A percentile compares a stretch with the other conserved stretches of the same genome.
phyloP scores from a whole-genome alignment of 257 asterid genomes.

The Nicotiana attenuata region DNA sequence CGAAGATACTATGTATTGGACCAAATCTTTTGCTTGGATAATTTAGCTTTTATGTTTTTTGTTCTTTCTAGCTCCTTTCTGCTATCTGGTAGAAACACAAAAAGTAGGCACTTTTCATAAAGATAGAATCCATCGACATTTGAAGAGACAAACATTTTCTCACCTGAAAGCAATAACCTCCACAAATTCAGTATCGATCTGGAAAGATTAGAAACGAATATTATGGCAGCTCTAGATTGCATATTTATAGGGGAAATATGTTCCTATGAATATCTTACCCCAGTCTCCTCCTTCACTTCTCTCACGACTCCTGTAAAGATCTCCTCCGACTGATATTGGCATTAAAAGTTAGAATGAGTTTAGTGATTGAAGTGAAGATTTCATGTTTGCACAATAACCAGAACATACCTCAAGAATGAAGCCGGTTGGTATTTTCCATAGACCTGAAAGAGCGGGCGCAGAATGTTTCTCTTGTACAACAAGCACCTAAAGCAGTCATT shows the following conservation, averaged over 20 bases:
- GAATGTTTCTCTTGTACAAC: slow-evolving; percentile 76
- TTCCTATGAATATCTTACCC: slow-evolving; percentile 39
- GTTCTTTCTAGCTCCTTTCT: not conserved
- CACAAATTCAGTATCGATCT: slow-evolving; percentile 75
- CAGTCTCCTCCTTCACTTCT: slow-evolving; percentile 91
- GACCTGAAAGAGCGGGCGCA: slow-evolving; percentile 44
- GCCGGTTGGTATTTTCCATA: slow-evolving; percentile 93
- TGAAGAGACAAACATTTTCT: not conserved
- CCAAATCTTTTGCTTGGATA: not conserved
- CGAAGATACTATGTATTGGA: not conserved
- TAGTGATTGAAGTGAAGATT: not conserved
- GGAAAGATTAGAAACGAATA: slow-evolving; percentile 11
- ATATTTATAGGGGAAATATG: not conserved
- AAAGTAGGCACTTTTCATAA: not conserved
- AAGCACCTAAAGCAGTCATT: slow-evolving; percentile 42
- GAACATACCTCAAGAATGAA: slow-evolving; percentile 58
- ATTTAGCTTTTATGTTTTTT: not conserved
- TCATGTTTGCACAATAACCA: not conserved
- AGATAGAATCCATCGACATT: not conserved
- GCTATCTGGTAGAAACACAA: not conserved
- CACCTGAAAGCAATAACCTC: slow-evolving; percentile 93
- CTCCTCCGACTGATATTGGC: slow-evolving; percentile 65
- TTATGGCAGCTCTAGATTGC: not conserved
- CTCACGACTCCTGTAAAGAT: slow-evolving; percentile 76
- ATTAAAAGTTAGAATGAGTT: not conserved